Conservation (phyloP, 2,329 filamentous ascomycete genomes). For the Fusarium albosuccineum region DNA sequence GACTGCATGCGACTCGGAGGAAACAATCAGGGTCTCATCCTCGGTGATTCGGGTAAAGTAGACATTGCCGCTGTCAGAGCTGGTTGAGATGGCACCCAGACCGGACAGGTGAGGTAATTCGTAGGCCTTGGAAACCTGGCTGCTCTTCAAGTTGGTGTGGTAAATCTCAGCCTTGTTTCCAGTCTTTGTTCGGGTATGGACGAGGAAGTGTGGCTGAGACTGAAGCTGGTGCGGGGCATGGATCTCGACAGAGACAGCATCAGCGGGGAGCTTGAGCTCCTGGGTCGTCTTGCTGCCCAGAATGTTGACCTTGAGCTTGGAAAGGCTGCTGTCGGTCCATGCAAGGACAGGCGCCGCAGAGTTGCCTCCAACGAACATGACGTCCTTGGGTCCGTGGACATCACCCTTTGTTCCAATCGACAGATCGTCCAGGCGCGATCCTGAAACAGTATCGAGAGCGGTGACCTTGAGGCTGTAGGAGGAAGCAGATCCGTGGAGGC, state of each 20-base stretch:
- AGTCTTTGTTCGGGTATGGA: constrained; percentile 78
- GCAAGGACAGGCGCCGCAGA: constrained; percentile 80
- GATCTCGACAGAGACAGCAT: constrained; percentile 68
- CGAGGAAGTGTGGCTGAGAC: constrained; percentile 84
- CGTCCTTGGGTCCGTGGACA: constrained; percentile 71
- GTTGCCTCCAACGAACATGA: constrained; percentile 82
- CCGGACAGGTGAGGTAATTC: constrained; percentile 79
- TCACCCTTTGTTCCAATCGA: constrained; percentile 81
- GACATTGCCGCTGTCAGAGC: constrained; percentile 82
- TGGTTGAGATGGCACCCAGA: constrained; percentile 81
- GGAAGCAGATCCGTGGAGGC: constrained; percentile 76
- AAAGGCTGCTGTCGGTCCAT: constrained; percentile 75
- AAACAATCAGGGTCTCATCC: constrained; percentile 79
- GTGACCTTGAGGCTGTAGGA: constrained; percentile 83
- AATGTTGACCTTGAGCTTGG: constrained; percentile 78
- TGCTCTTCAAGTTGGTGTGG: constrained; percentile 80
- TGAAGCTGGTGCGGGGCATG: constrained; percentile 81
- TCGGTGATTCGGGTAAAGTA: constrained; percentile 88
- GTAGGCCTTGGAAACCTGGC: constrained; percentile 81
- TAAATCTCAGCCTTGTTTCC: constrained; percentile 89
- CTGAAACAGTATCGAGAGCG: constrained; percentile 78
- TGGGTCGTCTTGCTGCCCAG: constrained; percentile 71
- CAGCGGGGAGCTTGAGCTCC: constrained; percentile 64
- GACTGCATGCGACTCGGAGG: constrained; percentile 81
- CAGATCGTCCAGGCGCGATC: constrained; percentile 78